Conservation (phyloP, 2,329 filamentous ascomycete genomes). For the Aspergillus piperis region DNA sequence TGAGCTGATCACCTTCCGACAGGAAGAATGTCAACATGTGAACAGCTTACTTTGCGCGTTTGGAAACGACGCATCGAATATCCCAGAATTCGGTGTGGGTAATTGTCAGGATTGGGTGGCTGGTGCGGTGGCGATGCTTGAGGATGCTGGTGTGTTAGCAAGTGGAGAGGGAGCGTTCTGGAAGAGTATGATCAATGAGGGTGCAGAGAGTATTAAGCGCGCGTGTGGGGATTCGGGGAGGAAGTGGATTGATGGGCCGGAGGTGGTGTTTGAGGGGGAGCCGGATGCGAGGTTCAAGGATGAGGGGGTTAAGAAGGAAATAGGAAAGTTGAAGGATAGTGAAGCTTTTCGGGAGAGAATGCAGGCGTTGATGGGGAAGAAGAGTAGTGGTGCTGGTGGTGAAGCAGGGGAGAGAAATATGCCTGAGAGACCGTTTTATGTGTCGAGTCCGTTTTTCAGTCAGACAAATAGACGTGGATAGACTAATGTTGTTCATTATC, state of each 20-base stretch:
- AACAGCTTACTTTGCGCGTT: conserved; percentile 11
- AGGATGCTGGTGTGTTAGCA: conserved; percentile 4
- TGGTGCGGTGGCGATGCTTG: conserved; percentile 12
- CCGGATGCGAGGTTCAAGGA: conserved; percentile 21
- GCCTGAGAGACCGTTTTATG: conserved; percentile 17
- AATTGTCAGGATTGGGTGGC: conserved; percentile 23
- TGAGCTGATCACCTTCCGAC: conserved; percentile 16
- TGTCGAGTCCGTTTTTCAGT: conserved; percentile 23
- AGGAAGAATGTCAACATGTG: conserved; percentile 7
- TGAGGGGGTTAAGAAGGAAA: not conserved
- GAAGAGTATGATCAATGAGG: conserved; percentile 22
- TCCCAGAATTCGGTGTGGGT: conserved; percentile 21
- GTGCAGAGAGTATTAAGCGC: conserved; percentile 16
- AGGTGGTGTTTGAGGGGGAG: conserved; percentile 7
- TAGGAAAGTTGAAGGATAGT: conserved; percentile 15
- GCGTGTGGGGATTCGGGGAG: conserved; percentile 11
- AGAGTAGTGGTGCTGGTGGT: not conserved
- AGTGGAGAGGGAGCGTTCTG: conserved; percentile 20
- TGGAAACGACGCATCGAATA: conserved; percentile 16
- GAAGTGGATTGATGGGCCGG: conserved; percentile 19
- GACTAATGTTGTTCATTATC: not conserved
- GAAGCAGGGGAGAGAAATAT: not conserved
- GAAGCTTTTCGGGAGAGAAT: conserved; percentile 13
- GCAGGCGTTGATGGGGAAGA: conserved; percentile 12
- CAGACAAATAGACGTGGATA: not conserved